These are phyloP conservation scores for Syzygium aromaticum DNA, from an alignment of 345 rosid genomes.

Conservation along the genomic window DNA sequence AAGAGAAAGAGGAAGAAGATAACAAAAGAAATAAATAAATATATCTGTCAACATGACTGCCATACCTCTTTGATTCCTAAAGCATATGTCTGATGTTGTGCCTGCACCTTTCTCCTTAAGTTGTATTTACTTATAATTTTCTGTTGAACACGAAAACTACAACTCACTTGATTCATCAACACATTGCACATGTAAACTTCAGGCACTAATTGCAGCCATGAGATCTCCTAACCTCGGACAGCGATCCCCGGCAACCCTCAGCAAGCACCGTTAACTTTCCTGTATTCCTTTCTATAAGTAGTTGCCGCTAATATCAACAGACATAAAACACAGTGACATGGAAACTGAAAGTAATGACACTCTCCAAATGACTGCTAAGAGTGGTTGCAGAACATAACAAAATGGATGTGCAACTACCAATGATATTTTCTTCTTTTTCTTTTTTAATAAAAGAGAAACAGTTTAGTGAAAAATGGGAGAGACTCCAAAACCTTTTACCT, in stretches of 20 bases:
- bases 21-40: neutral
- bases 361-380: neutral
- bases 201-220: slow-evolving; percentile 4
- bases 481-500: neutral
- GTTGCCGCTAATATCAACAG: neutral
- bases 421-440: neutral
- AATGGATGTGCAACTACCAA: neutral
- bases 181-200: neutral
- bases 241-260: slow-evolving; percentile 97
- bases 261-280: slow-evolving; percentile 74
- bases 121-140: slow-evolving; percentile 54
- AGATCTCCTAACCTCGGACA: slow-evolving; percentile 64
- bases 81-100: slow-evolving; percentile 96
- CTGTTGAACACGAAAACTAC: slow-evolving; percentile 21
- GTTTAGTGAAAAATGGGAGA: neutral
- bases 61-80: slow-evolving; percentile 92
- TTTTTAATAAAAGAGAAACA: neutral
- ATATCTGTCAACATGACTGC: neutral
- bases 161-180: neutral
- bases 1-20: neutral
- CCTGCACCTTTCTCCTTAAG: slow-evolving; percentile 67
- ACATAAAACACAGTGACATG: neutral
- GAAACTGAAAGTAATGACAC: neutral
- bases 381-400: neutral
- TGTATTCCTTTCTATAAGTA: slow-evolving; percentile 22